phyloP scores from a whole-genome alignment of 2,329 filamentous ascomycete species.

The Fusarium pseudograminearum region DNA sequence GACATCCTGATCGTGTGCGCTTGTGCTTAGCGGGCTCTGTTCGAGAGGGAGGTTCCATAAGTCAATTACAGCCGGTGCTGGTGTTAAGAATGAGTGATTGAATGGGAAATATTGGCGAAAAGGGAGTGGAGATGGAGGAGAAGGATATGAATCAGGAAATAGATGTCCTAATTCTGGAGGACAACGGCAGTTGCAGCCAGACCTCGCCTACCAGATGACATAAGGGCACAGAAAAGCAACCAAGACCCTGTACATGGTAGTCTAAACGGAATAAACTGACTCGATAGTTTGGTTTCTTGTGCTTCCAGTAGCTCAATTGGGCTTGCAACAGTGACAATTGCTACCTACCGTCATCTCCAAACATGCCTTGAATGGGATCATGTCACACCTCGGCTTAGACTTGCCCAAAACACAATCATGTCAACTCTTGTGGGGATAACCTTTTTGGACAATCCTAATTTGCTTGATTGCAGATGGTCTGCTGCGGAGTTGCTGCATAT shows the following conservation, averaged over 20 bases:
- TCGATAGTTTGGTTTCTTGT: background rate
- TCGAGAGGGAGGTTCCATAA: constrained; percentile 31
- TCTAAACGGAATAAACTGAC: background rate
- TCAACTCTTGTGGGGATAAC: background rate
- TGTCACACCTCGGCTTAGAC: constrained; percentile 16
- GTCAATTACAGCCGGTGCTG: constrained; percentile 40
- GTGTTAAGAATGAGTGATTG: background rate
- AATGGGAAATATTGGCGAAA: background rate
- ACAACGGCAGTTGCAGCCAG: constrained; percentile 20
- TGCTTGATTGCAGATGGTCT: background rate
- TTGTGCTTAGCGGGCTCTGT: constrained; percentile 46
- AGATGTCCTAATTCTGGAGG: constrained; percentile 7
- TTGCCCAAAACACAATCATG: background rate
- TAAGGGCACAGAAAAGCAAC: background rate
- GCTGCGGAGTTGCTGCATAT: background rate
- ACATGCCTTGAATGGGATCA: constrained; percentile 10
- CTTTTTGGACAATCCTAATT: background rate
- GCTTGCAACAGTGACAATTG: background rate
- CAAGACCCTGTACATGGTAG: background rate
- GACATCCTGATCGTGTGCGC: constrained; percentile 53
- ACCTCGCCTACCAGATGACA: background rate
- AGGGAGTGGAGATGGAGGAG: constrained; percentile 8
- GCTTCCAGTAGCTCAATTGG: background rate
- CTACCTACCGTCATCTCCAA: background rate
- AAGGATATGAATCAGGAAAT: background rate